Conservation (phyloP, 345 rosid species). For the Hevea brasiliensis region DNA sequence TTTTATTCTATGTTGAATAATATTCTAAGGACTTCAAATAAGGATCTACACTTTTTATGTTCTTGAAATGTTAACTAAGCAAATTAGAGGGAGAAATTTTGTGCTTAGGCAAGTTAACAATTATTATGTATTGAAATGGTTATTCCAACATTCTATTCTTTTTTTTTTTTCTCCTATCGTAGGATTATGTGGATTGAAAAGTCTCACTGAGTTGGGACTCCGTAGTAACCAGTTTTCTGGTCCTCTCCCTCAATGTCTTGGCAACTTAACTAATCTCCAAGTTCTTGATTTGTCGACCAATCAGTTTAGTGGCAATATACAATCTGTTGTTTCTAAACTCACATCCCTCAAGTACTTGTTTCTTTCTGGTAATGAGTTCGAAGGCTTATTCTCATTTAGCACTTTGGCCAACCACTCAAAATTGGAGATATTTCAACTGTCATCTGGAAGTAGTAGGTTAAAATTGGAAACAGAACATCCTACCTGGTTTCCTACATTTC, state of each 20-base stretch:
- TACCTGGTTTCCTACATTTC: constrained; percentile 1
- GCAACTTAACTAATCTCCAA: constrained; percentile 6
- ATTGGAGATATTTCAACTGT: neutral
- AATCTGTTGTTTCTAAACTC: neutral
- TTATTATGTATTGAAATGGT: too few relatives aligned
- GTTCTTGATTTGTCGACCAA: constrained; percentile 14
- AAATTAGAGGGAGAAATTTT: neutral
- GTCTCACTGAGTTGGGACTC: neutral
- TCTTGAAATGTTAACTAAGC: neutral
- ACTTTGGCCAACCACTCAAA: constrained; percentile 5
- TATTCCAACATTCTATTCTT: neutral
- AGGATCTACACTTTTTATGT: neutral
- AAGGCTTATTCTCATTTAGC: constrained; percentile 3
- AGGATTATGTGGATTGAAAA: too few relatives aligned
- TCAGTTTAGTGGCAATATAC: constrained; percentile 1
- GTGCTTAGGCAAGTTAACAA: neutral
- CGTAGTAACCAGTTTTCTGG: neutral
- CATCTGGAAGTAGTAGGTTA: constrained; percentile 3
- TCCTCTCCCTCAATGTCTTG: constrained; percentile 6
- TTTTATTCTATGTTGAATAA: too few relatives aligned
- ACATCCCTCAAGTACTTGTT: constrained; percentile 9
- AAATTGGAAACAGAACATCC: constrained; percentile 7
- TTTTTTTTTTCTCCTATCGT: too few relatives aligned
- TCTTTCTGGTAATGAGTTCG: constrained; percentile 1
- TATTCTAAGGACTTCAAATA: neutral